phyloP scores from a whole-genome alignment of 106 monocot genomes.

The Dioscorea alata region DNA sequence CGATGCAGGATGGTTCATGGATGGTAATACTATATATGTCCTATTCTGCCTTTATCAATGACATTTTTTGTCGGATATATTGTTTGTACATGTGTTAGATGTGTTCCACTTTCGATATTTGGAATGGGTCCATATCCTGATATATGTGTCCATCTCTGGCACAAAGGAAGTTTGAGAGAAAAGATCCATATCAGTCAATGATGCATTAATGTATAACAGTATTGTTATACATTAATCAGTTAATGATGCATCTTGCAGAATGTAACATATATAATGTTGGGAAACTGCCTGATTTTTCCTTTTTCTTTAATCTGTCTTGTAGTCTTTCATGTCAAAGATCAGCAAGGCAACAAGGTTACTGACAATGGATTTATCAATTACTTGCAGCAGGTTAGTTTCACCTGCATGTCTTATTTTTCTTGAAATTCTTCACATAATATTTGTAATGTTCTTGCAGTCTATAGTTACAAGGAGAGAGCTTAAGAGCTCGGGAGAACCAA shows the following conservation, averaged over 20 bases:
- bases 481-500: constrained; percentile 9
- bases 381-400: constrained; percentile 42
- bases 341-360: constrained; percentile 40
- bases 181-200: no score
- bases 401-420: neutral
- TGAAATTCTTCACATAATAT: neutral
- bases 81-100: no score
- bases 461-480: constrained; percentile 28
- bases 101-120: no score
- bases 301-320: neutral
- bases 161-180: no score
- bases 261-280: neutral
- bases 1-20: constrained; percentile 82
- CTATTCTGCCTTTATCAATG: no score
- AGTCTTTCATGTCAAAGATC: constrained; percentile 77
- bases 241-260: no score
- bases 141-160: no score
- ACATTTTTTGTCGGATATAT: no score
- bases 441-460: constrained; percentile 28
- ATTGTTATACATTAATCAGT: no score
- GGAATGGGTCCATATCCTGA: no score
- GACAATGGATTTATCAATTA: constrained; percentile 30
- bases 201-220: no score
- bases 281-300: constrained; percentile 4
- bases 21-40: constrained; percentile 30